Conservation (phyloP, 768 basidiomycete species). For the Hericium erinaceus region DNA sequence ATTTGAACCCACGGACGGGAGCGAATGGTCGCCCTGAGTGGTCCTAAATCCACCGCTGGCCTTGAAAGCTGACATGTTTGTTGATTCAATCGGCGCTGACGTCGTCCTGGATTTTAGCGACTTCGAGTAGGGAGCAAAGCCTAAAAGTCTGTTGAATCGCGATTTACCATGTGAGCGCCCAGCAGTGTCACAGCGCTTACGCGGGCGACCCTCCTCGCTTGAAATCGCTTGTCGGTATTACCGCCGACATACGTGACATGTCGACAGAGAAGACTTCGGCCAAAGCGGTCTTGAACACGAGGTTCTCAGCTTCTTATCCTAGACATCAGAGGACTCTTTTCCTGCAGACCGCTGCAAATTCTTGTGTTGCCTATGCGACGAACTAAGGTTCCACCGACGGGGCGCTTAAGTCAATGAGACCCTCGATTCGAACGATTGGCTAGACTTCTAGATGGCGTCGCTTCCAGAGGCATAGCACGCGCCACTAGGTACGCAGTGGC, state of each 20-base stretch:
- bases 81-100: background rate
- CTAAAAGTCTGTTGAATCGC: background rate
- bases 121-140: background rate
- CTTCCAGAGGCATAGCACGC: too few species aligned
- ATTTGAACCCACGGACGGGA: background rate
- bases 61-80: background rate
- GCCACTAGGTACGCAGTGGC: too few species aligned
- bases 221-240: background rate
- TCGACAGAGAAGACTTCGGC: background rate
- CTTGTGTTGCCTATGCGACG: background rate
- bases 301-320: too few species aligned
- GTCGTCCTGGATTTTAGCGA: background rate
- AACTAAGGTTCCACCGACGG: background rate
- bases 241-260: background rate
- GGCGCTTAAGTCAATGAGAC: background rate
- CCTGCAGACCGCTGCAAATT: background rate
- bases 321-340: background rate
- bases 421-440: background rate
- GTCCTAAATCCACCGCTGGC: background rate
- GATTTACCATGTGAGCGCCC: background rate
- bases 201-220: background rate
- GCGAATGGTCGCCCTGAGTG: background rate
- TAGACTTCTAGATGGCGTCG: background rate
- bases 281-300: background rate
- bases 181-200: background rate